Conservation (phyloP, 1,139 yeast species). For the Saccharomyces pastorianus region DNA sequence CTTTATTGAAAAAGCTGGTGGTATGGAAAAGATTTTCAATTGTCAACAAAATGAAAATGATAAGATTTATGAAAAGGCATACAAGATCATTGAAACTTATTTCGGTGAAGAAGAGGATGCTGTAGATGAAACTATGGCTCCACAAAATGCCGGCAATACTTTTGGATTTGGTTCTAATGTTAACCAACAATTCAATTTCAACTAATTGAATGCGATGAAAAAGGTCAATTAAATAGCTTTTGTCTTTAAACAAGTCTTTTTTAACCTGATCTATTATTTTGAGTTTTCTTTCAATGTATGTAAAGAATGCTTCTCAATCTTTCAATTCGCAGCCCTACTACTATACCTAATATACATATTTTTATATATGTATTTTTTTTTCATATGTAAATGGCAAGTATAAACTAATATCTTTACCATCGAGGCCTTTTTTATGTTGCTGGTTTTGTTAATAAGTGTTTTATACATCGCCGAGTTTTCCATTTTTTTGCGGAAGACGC, state of each 20-base stretch:
- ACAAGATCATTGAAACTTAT: slow-evolving; percentile 79
- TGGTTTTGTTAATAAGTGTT: too few species aligned
- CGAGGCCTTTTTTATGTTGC: too few species aligned
- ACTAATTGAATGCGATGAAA: slow-evolving; percentile 14
- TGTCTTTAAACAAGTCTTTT: neutral
- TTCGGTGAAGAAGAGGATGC: slow-evolving; percentile 80
- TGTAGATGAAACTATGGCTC: slow-evolving; percentile 73
- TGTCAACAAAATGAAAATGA: slow-evolving; percentile 90
- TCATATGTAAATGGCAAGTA: too few species aligned
- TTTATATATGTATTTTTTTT: too few species aligned
- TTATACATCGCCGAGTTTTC: neutral
- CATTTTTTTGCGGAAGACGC: neutral
- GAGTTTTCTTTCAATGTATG: neutral
- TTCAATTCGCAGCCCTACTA: neutral
- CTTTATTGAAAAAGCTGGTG: slow-evolving; percentile 95
- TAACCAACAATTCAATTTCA: slow-evolving; percentile 34
- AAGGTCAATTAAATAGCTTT: neutral
- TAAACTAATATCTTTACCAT: too few species aligned
- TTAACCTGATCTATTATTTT: neutral
- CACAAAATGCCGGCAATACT: slow-evolving; percentile 74
- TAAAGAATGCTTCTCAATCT: neutral
- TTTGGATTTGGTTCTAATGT: slow-evolving; percentile 71
- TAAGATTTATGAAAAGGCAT: slow-evolving; percentile 87
- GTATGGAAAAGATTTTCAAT: slow-evolving; percentile 91
- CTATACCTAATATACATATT: too few species aligned